Evolutionary conservation across 805 yeast species (phyloP), one percentile per base, ranked within the genome.

Genomic region (Candida palmyrensis): DNA sequence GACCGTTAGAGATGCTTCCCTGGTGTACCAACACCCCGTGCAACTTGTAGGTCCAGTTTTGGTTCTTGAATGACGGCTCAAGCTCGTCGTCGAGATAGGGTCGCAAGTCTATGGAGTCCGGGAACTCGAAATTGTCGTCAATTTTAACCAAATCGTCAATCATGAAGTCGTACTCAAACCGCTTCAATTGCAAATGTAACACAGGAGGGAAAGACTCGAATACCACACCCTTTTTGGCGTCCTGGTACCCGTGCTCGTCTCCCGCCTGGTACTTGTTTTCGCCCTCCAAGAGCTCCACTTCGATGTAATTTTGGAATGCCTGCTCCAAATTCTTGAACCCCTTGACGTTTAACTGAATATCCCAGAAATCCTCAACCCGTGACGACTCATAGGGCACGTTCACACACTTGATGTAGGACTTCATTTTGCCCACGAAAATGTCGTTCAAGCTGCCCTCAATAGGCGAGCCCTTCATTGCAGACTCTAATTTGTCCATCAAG

Each of bases 1-100:
- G 99, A 14, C 99, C 99, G 28, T 89, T 84, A 8, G 95, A 84
- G 31, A 92, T 81, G 50, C 90, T 96, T 39, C 99, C 99, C 26
- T 88, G 82, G 55, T 92, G 99, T 9, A 92, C 97, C 37, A 92
- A 66, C 2, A 92, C 98, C 8, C 97, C 96, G 56, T 90, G 96
- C 17, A 92, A 62, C 33, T 76, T 79, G 55, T 92, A 92, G 22
- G 69, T 78, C 79, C 89, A 83, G 39, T 83, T 72, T 40, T 80
- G 79, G 29, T 59, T 53, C 30, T 56, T 59, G 20, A 57, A 53
- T 10, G 62, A 60, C 2, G 63, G 60, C 6, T 59, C 54, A 32
- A 64, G 49, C 28, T 67, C 74, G 26, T 75, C 76, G 37, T 84
- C 92, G 40, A 90, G 60, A 49, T 75, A 92, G 6, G 94, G 87